These are phyloP conservation scores for Podospora comata DNA, from an alignment of 495 filamentous ascomycete species.

Conservation along the genomic window DNA sequence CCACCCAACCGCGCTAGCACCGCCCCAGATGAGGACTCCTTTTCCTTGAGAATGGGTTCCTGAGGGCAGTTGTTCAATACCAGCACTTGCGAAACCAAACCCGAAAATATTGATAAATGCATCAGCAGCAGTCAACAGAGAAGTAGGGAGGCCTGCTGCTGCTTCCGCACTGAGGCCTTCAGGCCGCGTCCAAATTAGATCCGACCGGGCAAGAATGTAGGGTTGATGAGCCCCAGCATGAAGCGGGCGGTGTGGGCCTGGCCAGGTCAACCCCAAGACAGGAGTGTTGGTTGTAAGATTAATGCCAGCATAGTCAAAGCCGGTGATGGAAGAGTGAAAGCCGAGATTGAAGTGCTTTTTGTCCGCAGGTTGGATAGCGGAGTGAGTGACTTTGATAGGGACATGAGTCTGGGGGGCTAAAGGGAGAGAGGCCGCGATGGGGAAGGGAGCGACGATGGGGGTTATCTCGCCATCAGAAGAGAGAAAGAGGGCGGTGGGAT, in stretches of 20 bases:
- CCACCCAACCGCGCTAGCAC: constrained; percentile 12
- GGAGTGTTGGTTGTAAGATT: background rate
- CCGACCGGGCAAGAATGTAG: constrained; percentile 11
- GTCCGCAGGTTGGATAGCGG: constrained; percentile 23
- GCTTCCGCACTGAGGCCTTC: background rate
- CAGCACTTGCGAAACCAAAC: constrained; percentile 12
- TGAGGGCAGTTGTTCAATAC: background rate
- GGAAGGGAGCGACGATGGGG: no score
- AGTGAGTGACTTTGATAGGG: constrained; percentile 12
- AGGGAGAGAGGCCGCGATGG: no score
- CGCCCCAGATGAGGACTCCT: constrained; percentile 20
- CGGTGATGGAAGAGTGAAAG: constrained; percentile 18
- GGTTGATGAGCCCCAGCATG: constrained; percentile 18
- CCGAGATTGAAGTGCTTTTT: constrained; percentile 19
- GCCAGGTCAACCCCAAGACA: constrained; percentile 15
- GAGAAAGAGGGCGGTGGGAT: no score
- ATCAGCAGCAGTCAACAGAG: constrained; percentile 18
- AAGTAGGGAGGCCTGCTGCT: constrained; percentile 9
- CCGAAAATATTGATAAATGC: constrained; percentile 16
- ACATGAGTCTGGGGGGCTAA: background rate
- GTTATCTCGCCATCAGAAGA: no score
- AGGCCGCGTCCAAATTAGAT: constrained; percentile 10
- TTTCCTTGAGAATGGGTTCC: background rate
- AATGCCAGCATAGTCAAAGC: constrained; percentile 20
- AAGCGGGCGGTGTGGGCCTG: constrained; percentile 13